Evolutionary conservation across 345 rosid genomes (phyloP).

Genomic region (Brassica nigra): DNA sequence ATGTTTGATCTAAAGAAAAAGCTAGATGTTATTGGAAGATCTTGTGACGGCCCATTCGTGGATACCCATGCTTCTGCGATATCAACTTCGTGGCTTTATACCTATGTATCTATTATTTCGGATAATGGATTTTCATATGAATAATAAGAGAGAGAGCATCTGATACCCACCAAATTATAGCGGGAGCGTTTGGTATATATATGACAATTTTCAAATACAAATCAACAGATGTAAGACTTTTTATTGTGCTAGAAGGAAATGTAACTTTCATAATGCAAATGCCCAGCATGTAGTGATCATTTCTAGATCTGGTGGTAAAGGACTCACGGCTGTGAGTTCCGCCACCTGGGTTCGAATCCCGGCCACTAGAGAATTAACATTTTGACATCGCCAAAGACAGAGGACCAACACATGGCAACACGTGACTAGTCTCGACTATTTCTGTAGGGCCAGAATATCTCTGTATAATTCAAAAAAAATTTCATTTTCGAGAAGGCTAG

Average conservation of each 20-base stretch:
- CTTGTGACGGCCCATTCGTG: slow-evolving; percentile 40
- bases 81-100: slow-evolving; percentile 13
- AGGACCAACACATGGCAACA: too few species aligned
- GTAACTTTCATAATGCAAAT: neutral
- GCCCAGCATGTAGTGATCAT: too few species aligned
- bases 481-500: neutral
- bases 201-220: neutral
- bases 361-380: too few species aligned
- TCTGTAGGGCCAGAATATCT: too few species aligned
- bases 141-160: slow-evolving; percentile 31
- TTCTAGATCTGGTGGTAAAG: too few species aligned
- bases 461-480: too few species aligned
- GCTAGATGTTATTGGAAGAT: slow-evolving; percentile 32
- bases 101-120: neutral
- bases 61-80: slow-evolving; percentile 35
- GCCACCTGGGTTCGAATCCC: too few species aligned
- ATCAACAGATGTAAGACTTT: neutral
- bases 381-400: too few species aligned
- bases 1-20: slow-evolving; percentile 31
- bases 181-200: slow-evolving; percentile 12
- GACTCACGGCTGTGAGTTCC: too few species aligned
- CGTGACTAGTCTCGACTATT: too few species aligned
- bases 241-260: neutral
- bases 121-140: slow-evolving; percentile 34
- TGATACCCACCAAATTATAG: slow-evolving; percentile 33